Conservation (phyloP, 2,329 filamentous ascomycete species). For the Sporothrix euskadiensis region DNA sequence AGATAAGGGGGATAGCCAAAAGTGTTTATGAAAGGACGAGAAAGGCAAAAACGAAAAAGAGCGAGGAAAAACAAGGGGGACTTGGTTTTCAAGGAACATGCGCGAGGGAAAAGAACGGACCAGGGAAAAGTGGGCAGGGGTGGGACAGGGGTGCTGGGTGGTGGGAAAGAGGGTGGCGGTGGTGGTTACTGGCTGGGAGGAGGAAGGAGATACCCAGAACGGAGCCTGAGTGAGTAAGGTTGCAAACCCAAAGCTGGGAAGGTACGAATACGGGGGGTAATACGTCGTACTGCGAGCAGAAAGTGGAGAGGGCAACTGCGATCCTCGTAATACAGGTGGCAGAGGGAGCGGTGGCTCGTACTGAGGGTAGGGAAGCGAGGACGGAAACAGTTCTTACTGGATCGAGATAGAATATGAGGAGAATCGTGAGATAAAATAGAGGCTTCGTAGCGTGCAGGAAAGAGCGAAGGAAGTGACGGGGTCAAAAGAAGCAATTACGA, state of each 20-base stretch:
- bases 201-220: neutral
- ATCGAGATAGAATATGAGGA: neutral
- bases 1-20: conserved; percentile 9
- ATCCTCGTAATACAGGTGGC: neutral
- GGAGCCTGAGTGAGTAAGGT: conserved; percentile 9
- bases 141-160: conserved; percentile 8
- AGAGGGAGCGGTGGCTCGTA: conserved; percentile 4
- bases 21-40: conserved; percentile 25
- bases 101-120: conserved; percentile 20
- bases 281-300: neutral
- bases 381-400: neutral
- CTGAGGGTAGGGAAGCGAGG: neutral
- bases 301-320: neutral
- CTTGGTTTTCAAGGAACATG: conserved; percentile 21
- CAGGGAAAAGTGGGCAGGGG: conserved; percentile 23
- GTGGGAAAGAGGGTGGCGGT: neutral
- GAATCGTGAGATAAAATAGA: neutral
- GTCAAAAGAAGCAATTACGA: conserved; percentile 12
- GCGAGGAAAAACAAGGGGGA: conserved; percentile 16
- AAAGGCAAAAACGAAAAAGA: neutral
- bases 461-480: conserved; percentile 12
- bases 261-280: conserved; percentile 10
- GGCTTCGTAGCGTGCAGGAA: neutral
- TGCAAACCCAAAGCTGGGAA: neutral
- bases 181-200: neutral